Percentiles rank a stretch among this genome's conserved stretches.
phyloP scores from a whole-genome alignment of 1,284 basidiomycete species.

The Apiotrichum mycotoxinovorans region DNA sequence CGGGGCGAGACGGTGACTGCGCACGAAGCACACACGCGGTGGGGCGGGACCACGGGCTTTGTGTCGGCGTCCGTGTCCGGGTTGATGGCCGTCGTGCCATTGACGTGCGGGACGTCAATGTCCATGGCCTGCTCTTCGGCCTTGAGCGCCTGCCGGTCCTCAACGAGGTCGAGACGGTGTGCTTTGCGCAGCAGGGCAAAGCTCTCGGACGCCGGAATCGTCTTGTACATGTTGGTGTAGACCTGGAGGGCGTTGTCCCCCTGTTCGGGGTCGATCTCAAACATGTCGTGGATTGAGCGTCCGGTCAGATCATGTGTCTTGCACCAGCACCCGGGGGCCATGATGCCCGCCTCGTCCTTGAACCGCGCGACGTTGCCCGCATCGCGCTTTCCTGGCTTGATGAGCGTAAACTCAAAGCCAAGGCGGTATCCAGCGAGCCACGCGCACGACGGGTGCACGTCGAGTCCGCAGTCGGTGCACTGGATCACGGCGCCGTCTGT shows the following conservation, averaged over 20 bases:
- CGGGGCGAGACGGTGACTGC: constrained; percentile 38
- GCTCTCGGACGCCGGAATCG: constrained; percentile 59
- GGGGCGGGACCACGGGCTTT: neutral
- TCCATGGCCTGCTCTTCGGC: neutral
- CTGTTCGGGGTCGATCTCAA: constrained; percentile 70
- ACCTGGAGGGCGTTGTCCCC: constrained; percentile 74
- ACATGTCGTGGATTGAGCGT: constrained; percentile 71
- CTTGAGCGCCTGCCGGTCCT: neutral
- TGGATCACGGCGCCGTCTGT: constrained; percentile 74
- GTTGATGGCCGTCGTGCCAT: neutral
- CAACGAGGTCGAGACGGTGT: constrained; percentile 61
- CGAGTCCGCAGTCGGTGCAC: constrained; percentile 74
- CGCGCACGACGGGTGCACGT: constrained; percentile 86
- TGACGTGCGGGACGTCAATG: neutral
- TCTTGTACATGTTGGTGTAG: constrained; percentile 78
- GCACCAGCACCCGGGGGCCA: constrained; percentile 77
- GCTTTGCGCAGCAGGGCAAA: constrained; percentile 83
- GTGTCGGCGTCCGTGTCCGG: neutral
- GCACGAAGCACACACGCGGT: constrained; percentile 30
- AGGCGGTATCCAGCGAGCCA: constrained; percentile 77
- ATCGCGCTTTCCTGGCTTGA: constrained; percentile 64
- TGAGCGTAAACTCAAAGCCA: constrained; percentile 83
- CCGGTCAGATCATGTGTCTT: constrained; percentile 64
- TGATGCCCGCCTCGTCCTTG: constrained; percentile 76
- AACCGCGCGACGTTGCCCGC: constrained; percentile 69